Evolutionary conservation across 116 monocot genomes (phyloP).

Genomic region (Posidonia oceanica): DNA sequence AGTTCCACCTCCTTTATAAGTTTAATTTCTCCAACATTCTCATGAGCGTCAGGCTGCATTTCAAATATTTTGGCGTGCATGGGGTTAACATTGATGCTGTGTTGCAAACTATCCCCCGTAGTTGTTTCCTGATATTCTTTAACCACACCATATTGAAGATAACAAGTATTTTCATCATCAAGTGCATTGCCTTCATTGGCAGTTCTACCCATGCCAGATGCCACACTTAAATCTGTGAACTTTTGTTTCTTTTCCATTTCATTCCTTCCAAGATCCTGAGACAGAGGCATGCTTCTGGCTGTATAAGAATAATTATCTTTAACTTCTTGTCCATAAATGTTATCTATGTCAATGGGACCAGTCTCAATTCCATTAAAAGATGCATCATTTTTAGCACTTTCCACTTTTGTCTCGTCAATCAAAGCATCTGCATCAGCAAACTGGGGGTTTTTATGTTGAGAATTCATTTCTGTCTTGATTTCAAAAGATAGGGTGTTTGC

Average conservation of each 20-base stretch:
- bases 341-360: background rate
- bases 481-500: background rate
- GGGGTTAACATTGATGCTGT: background rate
- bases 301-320: no score
- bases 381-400: background rate
- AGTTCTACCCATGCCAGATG: background rate
- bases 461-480: background rate
- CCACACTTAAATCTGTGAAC: background rate
- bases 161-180: background rate
- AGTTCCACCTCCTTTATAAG: background rate
- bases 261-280: background rate
- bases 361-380: background rate
- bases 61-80: background rate
- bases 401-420: background rate
- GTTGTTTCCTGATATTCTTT: background rate
- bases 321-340: no score
- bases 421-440: background rate
- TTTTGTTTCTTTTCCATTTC: background rate
- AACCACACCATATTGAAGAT: conserved; percentile 1
- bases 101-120: background rate
- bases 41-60: background rate
- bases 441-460: background rate
- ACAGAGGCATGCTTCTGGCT: no score
- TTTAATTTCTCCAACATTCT: background rate
- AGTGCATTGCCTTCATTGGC: background rate